phyloP scores from a whole-genome alignment of 805 yeast genomes.

The Spathaspora hagerdaliae region DNA sequence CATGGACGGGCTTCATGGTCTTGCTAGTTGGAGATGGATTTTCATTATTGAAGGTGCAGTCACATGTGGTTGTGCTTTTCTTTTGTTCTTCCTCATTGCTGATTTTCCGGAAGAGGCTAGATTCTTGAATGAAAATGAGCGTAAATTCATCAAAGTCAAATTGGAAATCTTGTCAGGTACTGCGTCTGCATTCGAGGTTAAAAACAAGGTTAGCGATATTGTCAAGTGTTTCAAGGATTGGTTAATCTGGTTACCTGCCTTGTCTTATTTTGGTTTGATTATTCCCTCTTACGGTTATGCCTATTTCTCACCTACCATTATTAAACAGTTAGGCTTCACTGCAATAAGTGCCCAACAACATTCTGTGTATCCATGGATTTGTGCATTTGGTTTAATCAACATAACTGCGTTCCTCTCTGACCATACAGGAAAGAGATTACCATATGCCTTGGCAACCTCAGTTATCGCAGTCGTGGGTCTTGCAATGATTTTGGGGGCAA shows the following conservation, averaged over 20 bases:
- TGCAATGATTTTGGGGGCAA: conserved; percentile 48
- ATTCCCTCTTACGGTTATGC: conserved; percentile 78
- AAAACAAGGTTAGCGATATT: conserved; percentile 45
- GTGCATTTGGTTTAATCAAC: conserved; percentile 67
- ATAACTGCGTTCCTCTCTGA: conserved; percentile 64
- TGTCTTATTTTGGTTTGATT: conserved; percentile 61
- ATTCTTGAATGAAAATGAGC: conserved; percentile 47
- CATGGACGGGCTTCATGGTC: conserved; percentile 43
- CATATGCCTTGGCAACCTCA: conserved; percentile 30
- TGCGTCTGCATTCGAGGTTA: conserved; percentile 46
- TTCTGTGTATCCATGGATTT: conserved; percentile 83
- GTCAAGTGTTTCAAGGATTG: conserved; percentile 54
- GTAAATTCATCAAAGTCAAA: conserved; percentile 45
- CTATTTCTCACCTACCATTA: conserved; percentile 66
- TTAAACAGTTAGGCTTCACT: conserved; percentile 57
- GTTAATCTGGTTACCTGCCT: conserved; percentile 52
- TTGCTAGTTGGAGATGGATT: conserved; percentile 48
- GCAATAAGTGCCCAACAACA: conserved; percentile 73
- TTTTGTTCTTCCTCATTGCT: conserved; percentile 48
- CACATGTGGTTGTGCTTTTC: conserved; percentile 30
- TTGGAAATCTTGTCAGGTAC: conserved; percentile 44
- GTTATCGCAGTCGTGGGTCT: conserved; percentile 48
- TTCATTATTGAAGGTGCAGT: conserved; percentile 46
- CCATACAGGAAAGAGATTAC: conserved; percentile 41
- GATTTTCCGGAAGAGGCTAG: conserved; percentile 72